A percentile compares a stretch with the other conserved stretches of the same genome.
Conservation (phyloP, 768 basidiomycete genomes). For the Mycena indigotica region DNA sequence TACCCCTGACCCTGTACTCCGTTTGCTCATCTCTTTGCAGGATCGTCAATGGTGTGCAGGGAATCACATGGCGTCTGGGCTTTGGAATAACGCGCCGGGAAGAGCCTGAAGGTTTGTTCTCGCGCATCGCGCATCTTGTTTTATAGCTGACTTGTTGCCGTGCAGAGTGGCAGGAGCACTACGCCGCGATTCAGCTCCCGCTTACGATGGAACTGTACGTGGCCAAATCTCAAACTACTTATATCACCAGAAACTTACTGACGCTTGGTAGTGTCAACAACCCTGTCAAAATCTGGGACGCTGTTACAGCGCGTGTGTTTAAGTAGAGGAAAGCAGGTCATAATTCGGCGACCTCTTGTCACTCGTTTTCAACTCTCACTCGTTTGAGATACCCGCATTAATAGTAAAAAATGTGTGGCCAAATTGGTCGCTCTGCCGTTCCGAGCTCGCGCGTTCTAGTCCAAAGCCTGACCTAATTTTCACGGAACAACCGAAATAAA, state of each 20-base stretch:
- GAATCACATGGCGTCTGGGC: conserved; percentile 63
- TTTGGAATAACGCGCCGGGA: conserved; percentile 53
- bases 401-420: no score
- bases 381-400: no score
- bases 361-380: no score
- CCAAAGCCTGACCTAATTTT: no score
- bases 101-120: conserved; percentile 54
- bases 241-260: neutral
- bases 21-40: neutral
- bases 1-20: conserved; percentile 13
- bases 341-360: no score
- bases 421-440: no score
- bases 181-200: conserved; percentile 53
- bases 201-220: conserved; percentile 52
- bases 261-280: conserved; percentile 50
- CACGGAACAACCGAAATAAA: no score
- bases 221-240: neutral
- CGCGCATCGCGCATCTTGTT: neutral
- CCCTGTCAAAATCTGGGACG: conserved; percentile 57
- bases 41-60: conserved; percentile 27
- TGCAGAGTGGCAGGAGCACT: conserved; percentile 60
- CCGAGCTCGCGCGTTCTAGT: no score
- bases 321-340: no score
- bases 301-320: conserved; percentile 38
- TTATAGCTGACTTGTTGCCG: neutral